A percentile compares a stretch with the other conserved stretches of the same genome.
Evolutionary conservation across 345 rosid species (phyloP).

Genomic region (Bruguiera gymnorhiza): DNA sequence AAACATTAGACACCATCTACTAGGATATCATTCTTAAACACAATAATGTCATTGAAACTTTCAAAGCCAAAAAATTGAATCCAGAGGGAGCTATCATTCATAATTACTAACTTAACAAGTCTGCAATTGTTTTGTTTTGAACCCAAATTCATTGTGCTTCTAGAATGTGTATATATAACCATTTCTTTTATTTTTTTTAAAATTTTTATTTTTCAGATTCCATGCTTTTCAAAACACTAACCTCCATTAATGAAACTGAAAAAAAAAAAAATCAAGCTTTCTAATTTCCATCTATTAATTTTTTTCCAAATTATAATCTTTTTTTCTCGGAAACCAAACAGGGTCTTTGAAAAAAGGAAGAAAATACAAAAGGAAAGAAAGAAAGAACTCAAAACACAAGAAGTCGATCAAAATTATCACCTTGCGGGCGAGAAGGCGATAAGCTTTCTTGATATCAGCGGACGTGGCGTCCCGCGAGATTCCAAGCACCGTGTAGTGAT

Average conservation of each 20-base stretch:
- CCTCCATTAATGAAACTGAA: too few relatives aligned
- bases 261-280: too few relatives aligned
- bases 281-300: too few relatives aligned
- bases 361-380: background rate
- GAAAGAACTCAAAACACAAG: too few relatives aligned
- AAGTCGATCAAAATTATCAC: constrained; percentile 23
- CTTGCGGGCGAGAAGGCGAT: constrained; percentile 87
- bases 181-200: too few relatives aligned
- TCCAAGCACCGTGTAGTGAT: constrained; percentile 76
- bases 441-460: constrained; percentile 72
- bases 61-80: background rate
- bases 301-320: too few relatives aligned
- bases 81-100: background rate
- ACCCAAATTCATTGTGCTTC: too few relatives aligned
- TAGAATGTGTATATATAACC: too few relatives aligned
- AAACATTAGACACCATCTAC: background rate
- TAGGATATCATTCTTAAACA: constrained; percentile 8
- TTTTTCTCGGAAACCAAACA: constrained; percentile 19
- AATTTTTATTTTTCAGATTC: too few relatives aligned
- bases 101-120: too few relatives aligned
- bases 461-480: constrained; percentile 50
- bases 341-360: background rate
- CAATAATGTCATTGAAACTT: background rate
- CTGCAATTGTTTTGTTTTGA: too few relatives aligned
- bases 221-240: too few relatives aligned